Percentiles rank a stretch among this genome's conserved stretches.
These are phyloP conservation scores for Podaxis rugospora DNA, from an alignment of 768 basidiomycete species.

Conservation along the genomic window DNA sequence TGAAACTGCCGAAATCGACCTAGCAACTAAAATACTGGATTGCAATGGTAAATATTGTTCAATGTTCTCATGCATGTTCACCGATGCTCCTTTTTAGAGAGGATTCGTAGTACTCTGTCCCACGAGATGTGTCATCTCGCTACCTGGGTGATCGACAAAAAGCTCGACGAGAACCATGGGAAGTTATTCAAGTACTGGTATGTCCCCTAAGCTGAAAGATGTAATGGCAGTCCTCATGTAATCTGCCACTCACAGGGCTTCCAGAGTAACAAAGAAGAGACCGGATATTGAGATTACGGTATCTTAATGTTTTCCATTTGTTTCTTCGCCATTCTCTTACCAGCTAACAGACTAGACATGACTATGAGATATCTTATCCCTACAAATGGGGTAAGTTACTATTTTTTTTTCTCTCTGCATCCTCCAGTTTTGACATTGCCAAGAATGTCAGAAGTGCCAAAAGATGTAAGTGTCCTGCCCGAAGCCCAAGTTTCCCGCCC, in stretches of 20 bases:
- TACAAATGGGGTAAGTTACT: constrained; percentile 65
- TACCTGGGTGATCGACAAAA: constrained; percentile 73
- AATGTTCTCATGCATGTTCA: background rate
- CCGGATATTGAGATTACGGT: constrained; percentile 74
- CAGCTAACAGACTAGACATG: constrained; percentile 54
- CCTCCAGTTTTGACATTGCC: constrained; percentile 7
- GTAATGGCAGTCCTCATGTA: background rate
- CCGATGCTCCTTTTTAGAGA: constrained; percentile 39
- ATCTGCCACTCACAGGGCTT: constrained; percentile 44
- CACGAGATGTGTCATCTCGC: constrained; percentile 95
- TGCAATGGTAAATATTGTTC: constrained; percentile 53
- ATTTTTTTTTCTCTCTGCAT: background rate
- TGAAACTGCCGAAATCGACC: constrained; percentile 62
- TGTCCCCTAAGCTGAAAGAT: constrained; percentile 12
- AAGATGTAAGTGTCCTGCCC: constrained; percentile 45
- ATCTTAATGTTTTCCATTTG: constrained; percentile 6
- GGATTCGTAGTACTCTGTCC: constrained; percentile 76
- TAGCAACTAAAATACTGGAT: constrained; percentile 81
- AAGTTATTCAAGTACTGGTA: constrained; percentile 70
- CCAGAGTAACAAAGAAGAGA: constrained; percentile 60
- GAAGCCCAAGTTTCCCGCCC: background rate
- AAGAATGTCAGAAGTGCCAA: constrained; percentile 61
- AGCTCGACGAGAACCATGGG: constrained; percentile 72
- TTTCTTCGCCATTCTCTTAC: background rate
- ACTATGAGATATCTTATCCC: constrained; percentile 72